Evolutionary conservation across 1,284 basidiomycete genomes (phyloP).

Genomic region (Mycena sp.): DNA sequence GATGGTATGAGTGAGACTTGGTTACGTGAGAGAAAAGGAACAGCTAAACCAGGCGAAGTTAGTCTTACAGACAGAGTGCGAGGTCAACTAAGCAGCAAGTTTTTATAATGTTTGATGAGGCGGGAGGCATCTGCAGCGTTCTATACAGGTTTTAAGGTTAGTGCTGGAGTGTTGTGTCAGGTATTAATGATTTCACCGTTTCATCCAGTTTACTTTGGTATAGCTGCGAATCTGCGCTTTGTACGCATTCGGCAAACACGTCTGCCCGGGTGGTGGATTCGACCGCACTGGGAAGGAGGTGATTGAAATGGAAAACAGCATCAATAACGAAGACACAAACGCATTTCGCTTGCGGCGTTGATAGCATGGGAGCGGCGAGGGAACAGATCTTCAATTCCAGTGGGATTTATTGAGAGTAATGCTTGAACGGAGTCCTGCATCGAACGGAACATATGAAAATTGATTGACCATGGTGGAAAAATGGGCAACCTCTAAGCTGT

Average conservation of each 20-base stretch:
- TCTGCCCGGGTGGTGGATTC: slow-evolving; percentile 12
- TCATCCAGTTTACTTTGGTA: slow-evolving; percentile 25
- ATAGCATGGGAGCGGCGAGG: slow-evolving; percentile 31
- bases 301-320: not conserved
- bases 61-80: not conserved
- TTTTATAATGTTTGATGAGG: slow-evolving; percentile 51
- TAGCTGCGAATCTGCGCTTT: slow-evolving; percentile 21
- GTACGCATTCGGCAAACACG: slow-evolving; percentile 16
- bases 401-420: slow-evolving; percentile 27
- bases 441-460: not conserved
- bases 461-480: not conserved
- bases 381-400: slow-evolving; percentile 33
- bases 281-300: slow-evolving; percentile 10
- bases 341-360: slow-evolving; percentile 32
- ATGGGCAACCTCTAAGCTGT: slow-evolving; percentile 23
- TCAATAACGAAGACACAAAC: slow-evolving; percentile 23
- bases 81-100: slow-evolving; percentile 34
- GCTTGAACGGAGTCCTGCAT: slow-evolving; percentile 20
- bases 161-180: not conserved
- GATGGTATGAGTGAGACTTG: not conserved
- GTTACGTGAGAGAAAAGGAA: no score
- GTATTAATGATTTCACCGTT: not conserved
- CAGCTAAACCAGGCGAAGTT: not conserved
- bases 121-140: slow-evolving; percentile 47
- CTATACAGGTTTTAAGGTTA: slow-evolving; percentile 34